Conservation (phyloP, 2,329 filamentous ascomycete species). For the Paracoccidioides brasiliensis region DNA sequence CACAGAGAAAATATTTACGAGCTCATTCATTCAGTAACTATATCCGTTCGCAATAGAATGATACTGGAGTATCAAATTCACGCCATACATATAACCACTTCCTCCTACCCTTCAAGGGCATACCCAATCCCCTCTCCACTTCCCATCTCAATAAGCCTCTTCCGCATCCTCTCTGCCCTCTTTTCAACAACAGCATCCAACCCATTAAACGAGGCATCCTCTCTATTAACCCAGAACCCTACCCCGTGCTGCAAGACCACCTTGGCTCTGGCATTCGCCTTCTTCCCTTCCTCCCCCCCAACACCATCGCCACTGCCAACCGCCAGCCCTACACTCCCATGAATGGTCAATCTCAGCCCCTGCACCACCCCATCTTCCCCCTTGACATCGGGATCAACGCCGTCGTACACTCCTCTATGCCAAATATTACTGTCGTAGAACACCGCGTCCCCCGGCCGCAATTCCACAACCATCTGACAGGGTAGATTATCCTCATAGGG, state of each 20-base stretch:
- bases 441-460: conserved; percentile 63
- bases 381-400: conserved; percentile 1
- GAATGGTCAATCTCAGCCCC: conserved; percentile 30
- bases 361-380: conserved; percentile 23
- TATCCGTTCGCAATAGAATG: neutral
- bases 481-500: conserved; percentile 51
- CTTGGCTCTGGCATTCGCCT: conserved; percentile 29
- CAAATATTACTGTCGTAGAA: conserved; percentile 90
- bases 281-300: conserved; percentile 5
- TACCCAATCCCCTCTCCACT: conserved; percentile 33
- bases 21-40: neutral
- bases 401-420: conserved; percentile 32
- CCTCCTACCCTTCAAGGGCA: conserved; percentile 29
- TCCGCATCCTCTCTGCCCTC: conserved; percentile 32
- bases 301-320: conserved; percentile 11
- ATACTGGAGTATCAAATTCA: neutral
- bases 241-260: conserved; percentile 36
- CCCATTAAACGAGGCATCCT: conserved; percentile 27
- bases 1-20: neutral
- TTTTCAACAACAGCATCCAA: conserved; percentile 17
- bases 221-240: conserved; percentile 31
- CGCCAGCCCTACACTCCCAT: conserved; percentile 32
- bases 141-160: conserved; percentile 33
- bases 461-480: conserved; percentile 50
- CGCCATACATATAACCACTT: neutral